Conservation (phyloP, 2,329 filamentous ascomycete genomes). For the Sarocladium brachiariae region DNA sequence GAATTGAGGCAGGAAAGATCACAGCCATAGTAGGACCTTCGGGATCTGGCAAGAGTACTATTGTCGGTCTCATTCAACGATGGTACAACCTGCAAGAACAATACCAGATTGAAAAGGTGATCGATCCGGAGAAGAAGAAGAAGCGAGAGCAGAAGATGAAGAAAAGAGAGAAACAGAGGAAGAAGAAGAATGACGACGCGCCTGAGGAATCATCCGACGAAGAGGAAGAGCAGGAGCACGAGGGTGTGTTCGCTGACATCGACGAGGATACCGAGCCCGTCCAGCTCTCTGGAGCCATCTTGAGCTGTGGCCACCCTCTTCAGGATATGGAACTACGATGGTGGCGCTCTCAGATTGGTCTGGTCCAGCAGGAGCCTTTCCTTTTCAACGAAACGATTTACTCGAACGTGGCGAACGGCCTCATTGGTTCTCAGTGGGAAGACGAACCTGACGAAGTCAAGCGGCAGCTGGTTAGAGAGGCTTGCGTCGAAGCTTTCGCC, state of each 20-base stretch:
- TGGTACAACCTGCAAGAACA: slow-evolving; percentile 61
- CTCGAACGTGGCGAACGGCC: slow-evolving; percentile 54
- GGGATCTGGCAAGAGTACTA: slow-evolving; percentile 68
- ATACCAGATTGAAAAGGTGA: slow-evolving; percentile 41
- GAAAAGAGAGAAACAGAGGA: slow-evolving; percentile 18
- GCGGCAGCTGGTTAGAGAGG: slow-evolving; percentile 52
- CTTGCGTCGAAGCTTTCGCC: slow-evolving; percentile 61
- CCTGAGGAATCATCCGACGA: slow-evolving; percentile 16
- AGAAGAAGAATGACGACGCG: slow-evolving; percentile 26
- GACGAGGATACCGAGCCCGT: slow-evolving; percentile 31
- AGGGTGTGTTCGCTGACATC: slow-evolving; percentile 13
- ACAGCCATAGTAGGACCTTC: slow-evolving; percentile 70
- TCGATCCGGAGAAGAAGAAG: slow-evolving; percentile 40
- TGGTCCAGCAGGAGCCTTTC: slow-evolving; percentile 63
- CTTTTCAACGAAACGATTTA: slow-evolving; percentile 61
- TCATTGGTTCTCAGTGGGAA: slow-evolving; percentile 47
- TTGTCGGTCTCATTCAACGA: slow-evolving; percentile 62
- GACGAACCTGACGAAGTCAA: slow-evolving; percentile 48
- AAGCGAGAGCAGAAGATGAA: slow-evolving; percentile 23
- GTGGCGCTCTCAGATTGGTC: slow-evolving; percentile 55
- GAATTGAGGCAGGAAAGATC: slow-evolving; percentile 56
- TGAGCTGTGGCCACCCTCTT: slow-evolving; percentile 46
- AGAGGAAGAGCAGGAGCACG: slow-evolving; percentile 18
- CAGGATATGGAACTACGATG: slow-evolving; percentile 55
- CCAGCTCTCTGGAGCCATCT: slow-evolving; percentile 39